Evolutionary conservation across 257 asterid genomes (phyloP).

Genomic region (Eustoma russellianum): DNA sequence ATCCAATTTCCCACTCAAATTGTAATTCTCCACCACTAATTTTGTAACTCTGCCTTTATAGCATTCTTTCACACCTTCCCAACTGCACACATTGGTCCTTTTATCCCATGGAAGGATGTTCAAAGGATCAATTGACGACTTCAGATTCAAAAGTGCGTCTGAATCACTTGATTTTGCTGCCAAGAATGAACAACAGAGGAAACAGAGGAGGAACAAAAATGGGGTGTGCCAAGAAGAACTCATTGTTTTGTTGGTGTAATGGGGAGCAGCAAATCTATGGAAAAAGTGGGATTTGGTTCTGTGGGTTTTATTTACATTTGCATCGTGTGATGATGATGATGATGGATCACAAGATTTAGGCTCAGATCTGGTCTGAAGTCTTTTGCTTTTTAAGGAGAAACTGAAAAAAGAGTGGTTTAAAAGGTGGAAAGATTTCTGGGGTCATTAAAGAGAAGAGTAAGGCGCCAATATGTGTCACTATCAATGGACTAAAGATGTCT

Average conservation of each 20-base stretch:
- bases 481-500: constrained; percentile 18
- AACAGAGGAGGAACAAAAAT: constrained; percentile 17
- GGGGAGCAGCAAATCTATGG: background rate
- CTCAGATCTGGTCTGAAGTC: constrained; percentile 20
- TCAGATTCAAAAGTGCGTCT: constrained; percentile 58
- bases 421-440: constrained; percentile 5
- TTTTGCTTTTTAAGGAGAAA: constrained; percentile 22
- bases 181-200: constrained; percentile 18
- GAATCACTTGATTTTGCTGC: constrained; percentile 48
- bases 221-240: constrained; percentile 3
- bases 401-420: constrained; percentile 8
- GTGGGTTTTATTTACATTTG: background rate
- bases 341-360: background rate
- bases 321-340: background rate
- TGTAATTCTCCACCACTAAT: constrained; percentile 66
- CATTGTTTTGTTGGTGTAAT: constrained; percentile 7
- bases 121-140: constrained; percentile 45
- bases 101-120: constrained; percentile 49
- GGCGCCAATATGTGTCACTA: constrained; percentile 51
- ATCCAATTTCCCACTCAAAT: constrained; percentile 57
- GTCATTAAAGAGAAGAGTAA: constrained; percentile 23
- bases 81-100: constrained; percentile 39
- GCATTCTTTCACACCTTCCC: constrained; percentile 84
- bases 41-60: constrained; percentile 59
- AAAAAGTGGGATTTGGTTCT: background rate